Conservation (phyloP, 305 asterid species). For the Stenogyne calaminthoides region DNA sequence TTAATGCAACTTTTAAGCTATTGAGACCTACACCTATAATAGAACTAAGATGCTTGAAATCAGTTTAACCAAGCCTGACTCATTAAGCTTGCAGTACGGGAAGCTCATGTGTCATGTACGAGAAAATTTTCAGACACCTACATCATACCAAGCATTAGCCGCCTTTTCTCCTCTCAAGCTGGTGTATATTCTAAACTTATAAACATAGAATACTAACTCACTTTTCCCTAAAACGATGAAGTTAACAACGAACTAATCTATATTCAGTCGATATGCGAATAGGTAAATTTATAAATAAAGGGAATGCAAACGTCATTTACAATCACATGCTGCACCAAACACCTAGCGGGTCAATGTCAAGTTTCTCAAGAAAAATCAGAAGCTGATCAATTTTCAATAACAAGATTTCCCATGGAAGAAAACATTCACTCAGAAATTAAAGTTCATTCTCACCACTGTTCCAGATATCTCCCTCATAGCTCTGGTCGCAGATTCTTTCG, state of each 20-base stretch:
- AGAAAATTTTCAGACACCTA: background rate
- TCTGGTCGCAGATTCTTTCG: constrained; percentile 76
- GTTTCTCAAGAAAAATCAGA: constrained; percentile 22
- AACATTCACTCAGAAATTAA: background rate
- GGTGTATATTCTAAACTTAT: background rate
- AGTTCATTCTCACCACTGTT: constrained; percentile 51
- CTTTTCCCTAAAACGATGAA: background rate
- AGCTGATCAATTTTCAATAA: constrained; percentile 13
- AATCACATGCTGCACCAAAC: constrained; percentile 11
- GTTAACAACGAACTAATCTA: background rate
- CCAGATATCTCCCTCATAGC: constrained; percentile 83
- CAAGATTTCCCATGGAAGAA: constrained; percentile 8
- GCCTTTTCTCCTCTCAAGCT: constrained; percentile 10
- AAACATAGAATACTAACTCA: background rate
- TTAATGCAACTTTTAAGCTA: background rate
- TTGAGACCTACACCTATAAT: background rate
- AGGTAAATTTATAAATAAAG: background rate
- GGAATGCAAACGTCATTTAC: background rate
- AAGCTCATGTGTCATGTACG: background rate
- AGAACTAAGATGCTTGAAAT: background rate
- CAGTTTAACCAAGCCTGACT: background rate
- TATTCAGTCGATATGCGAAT: constrained; percentile 14
- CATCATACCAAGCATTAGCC: constrained; percentile 16
- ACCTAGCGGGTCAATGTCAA: constrained; percentile 6
- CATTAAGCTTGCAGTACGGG: constrained; percentile 1